These are phyloP conservation scores for Colletotrichum simmondsii DNA, from an alignment of 2,329 filamentous ascomycete genomes.

Conservation along the genomic window DNA sequence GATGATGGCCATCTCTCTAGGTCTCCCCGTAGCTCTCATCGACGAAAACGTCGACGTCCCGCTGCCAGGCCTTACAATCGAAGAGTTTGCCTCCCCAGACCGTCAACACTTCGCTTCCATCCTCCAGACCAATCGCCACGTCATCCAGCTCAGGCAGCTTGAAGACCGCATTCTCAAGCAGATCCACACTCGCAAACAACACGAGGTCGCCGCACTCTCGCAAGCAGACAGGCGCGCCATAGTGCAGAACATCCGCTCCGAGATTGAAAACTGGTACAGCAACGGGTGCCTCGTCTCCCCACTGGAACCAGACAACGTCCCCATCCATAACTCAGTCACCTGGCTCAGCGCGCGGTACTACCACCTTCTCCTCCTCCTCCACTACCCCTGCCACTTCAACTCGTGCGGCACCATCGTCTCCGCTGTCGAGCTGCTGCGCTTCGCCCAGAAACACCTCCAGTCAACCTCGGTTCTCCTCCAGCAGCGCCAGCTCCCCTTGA, in stretches of 20 bases:
- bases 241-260: constrained; percentile 48
- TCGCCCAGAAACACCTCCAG: constrained; percentile 55
- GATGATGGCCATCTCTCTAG: constrained; percentile 55
- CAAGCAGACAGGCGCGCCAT: constrained; percentile 46
- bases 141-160: constrained; percentile 55
- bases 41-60: constrained; percentile 53
- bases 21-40: constrained; percentile 50
- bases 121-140: constrained; percentile 56
- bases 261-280: constrained; percentile 59
- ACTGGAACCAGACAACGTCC: constrained; percentile 54
- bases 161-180: constrained; percentile 52
- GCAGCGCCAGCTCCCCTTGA: constrained; percentile 55
- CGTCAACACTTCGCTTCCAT: constrained; percentile 50
- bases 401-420: constrained; percentile 43
- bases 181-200: constrained; percentile 46
- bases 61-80: constrained; percentile 55
- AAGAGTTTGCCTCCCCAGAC: constrained; percentile 55
- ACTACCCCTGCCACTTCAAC: constrained; percentile 55
- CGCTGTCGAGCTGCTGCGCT: constrained; percentile 47
- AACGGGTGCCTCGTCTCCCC: constrained; percentile 56
- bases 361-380: constrained; percentile 54
- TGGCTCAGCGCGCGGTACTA: constrained; percentile 57
- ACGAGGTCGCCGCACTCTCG: constrained; percentile 43
- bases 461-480: constrained; percentile 52
- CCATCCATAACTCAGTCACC: constrained; percentile 56